Evolutionary conservation across 208 protist species (phyloP).

Genomic region (Leishmania gerbilli): DNA sequence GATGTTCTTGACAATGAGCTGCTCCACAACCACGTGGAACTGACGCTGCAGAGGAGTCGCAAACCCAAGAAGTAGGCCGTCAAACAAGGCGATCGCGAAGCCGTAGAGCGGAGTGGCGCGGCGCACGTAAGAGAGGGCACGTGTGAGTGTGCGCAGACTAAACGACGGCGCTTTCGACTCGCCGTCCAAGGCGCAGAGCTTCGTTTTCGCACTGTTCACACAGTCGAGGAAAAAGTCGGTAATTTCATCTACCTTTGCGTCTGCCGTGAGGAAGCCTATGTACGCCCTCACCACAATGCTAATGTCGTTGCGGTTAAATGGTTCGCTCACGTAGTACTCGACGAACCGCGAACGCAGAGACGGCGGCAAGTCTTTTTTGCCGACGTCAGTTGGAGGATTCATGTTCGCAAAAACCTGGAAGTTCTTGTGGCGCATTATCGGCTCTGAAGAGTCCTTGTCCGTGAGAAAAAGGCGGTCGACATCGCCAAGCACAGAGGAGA

Average conservation of each 20-base stretch:
- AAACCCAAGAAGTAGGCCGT: conserved; percentile 97
- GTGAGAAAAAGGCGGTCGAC: conserved; percentile 84
- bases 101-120: conserved; percentile 93
- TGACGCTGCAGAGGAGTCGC: conserved; percentile 93
- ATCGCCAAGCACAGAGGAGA: conserved; percentile 95
- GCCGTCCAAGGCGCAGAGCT: conserved; percentile 92
- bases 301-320: conserved; percentile 95
- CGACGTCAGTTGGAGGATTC: conserved; percentile 99
- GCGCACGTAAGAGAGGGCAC: conserved; percentile 95
- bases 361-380: conserved; percentile 98
- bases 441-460: conserved; percentile 66
- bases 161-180: conserved; percentile 96
- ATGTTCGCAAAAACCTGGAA: conserved; percentile 99
- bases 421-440: conserved; percentile 93
- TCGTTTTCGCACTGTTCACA: conserved; percentile 76
- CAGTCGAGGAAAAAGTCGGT: conserved; percentile 96
- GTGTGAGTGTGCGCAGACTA: conserved; percentile 97
- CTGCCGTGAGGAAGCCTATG: conserved; percentile 77
- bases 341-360: conserved; percentile 97
- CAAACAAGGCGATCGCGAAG: conserved; percentile 94
- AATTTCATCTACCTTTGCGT: conserved; percentile 90
- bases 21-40: conserved; percentile 88
- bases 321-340: conserved; percentile 98
- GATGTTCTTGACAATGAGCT: conserved; percentile 90
- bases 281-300: conserved; percentile 91